phyloP scores from a whole-genome alignment of 2,329 filamentous ascomycete genomes.

The Penicillium crustosum region DNA sequence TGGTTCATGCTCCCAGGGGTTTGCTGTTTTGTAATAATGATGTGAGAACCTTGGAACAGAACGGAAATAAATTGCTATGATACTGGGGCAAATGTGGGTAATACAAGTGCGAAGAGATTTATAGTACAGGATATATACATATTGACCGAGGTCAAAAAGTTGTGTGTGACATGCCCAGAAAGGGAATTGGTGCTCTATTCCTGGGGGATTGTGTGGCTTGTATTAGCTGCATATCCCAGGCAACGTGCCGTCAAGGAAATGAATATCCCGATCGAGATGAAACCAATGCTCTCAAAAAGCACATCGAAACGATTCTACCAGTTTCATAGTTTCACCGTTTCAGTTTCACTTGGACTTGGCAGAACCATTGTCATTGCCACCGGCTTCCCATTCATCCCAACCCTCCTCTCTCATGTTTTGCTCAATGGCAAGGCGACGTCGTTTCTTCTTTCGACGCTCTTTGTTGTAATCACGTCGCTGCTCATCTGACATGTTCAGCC shows the following conservation, averaged over 20 bases:
- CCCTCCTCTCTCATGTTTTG: slow-evolving; percentile 21
- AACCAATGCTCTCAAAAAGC: neutral
- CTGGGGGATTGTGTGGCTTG: neutral
- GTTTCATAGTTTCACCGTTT: slow-evolving; percentile 6
- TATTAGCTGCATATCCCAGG: neutral
- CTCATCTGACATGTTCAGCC: slow-evolving; percentile 13
- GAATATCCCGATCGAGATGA: neutral
- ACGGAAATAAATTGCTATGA: neutral
- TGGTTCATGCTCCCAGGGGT: neutral
- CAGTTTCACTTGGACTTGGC: slow-evolving; percentile 3
- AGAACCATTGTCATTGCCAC: slow-evolving; percentile 1
- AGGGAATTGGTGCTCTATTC: neutral
- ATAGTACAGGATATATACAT: slow-evolving; percentile 8
- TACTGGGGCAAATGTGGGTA: neutral
- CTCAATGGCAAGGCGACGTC: slow-evolving; percentile 21
- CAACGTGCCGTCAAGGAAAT: neutral
- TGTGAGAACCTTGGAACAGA: neutral
- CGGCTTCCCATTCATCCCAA: slow-evolving; percentile 19
- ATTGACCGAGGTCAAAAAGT: neutral
- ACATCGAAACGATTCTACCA: neutral
- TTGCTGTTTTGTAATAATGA: neutral
- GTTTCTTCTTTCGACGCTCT: slow-evolving; percentile 24
- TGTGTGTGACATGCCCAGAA: neutral
- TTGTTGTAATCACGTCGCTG: slow-evolving; percentile 19
- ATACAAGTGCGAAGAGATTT: neutral